Evolutionary conservation across 805 yeast species (phyloP), one percentile per base, ranked within the genome.

Genomic region (Candida jianshihensis): DNA sequence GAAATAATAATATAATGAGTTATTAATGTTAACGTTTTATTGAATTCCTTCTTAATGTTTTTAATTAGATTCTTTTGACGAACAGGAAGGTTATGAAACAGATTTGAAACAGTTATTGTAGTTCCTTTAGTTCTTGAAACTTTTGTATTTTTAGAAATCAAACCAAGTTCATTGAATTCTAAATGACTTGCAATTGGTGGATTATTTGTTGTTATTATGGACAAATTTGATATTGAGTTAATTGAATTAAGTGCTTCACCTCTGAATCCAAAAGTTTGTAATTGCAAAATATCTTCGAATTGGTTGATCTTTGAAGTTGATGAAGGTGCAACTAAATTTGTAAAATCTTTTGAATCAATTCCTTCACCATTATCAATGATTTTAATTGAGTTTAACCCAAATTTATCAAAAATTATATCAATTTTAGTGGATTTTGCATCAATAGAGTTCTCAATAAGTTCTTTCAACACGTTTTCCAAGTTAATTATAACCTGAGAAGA

Each of bases 401-500:
- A 73, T 45, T 86, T 76, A 47, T 66, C 67, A 48, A 90, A 75
- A 2, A 63, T 62, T 13, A 90, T 62, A 33, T 86, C 94, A 21
- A 92, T 66, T 35, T 72, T 73, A 0, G 73, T 66, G 9, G 92
- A 72, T 17, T 68, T 57, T 0, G 97, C 92, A 60, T 92, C 98
- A 6, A 90, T 61, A 21, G 92, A 64, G 54, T 90, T 90, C 50
- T 90, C 98, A 3, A 92, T 68, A 2, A 89, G 61, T 55, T 90
- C 98, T 53, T 90, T 90, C 21, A 82, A 78, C 0, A 85, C 82
- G 0, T 90, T 76, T 0, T 75, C 66, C 30, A 92, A 59, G 48
- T 85, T 95, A 5, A 79, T 73, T 11, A 92, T 83, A 12, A 92
- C 97, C 56, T 92, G 98, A 0, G 96, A 96, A 0, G 97, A 86